phyloP scores from a whole-genome alignment of 2,329 filamentous ascomycete genomes.

The Talaromyces sp. region DNA sequence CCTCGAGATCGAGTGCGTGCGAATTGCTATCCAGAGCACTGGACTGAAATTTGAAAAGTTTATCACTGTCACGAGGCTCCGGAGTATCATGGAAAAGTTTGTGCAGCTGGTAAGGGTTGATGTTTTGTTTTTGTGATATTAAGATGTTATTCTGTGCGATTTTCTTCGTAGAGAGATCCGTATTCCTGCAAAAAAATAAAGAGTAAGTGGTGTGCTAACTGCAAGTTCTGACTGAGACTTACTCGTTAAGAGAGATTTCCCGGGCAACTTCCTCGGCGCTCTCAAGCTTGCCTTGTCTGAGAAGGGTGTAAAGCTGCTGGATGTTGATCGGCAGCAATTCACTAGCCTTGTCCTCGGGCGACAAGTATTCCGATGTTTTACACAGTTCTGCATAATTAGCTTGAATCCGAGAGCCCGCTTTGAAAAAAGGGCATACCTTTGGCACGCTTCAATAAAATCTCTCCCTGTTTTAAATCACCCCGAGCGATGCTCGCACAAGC shows the following conservation, averaged over 20 bases:
- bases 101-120: constrained; percentile 57
- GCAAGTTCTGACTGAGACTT: constrained; percentile 19
- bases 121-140: constrained; percentile 40
- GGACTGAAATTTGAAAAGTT: constrained; percentile 57
- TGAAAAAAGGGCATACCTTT: constrained; percentile 38
- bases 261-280: constrained; percentile 52
- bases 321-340: constrained; percentile 59
- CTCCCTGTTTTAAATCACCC: constrained; percentile 54
- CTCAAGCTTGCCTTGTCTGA: constrained; percentile 50
- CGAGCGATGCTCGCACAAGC: constrained; percentile 60
- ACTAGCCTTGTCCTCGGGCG: constrained; percentile 54
- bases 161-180: constrained; percentile 55
- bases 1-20: constrained; percentile 54
- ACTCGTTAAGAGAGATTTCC: constrained; percentile 51
- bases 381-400: constrained; percentile 48
- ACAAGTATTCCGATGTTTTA: constrained; percentile 55
- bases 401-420: neutral
- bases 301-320: constrained; percentile 58
- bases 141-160: constrained; percentile 59
- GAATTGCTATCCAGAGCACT: constrained; percentile 51
- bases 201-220: constrained; percentile 7
- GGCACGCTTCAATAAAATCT: constrained; percentile 56
- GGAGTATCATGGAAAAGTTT: constrained; percentile 52
- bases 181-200: constrained; percentile 38
- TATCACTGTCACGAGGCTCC: constrained; percentile 45